These are phyloP conservation scores for Talaromyces verruculosus DNA, from an alignment of 2,329 filamentous ascomycete genomes.

Conservation along the genomic window DNA sequence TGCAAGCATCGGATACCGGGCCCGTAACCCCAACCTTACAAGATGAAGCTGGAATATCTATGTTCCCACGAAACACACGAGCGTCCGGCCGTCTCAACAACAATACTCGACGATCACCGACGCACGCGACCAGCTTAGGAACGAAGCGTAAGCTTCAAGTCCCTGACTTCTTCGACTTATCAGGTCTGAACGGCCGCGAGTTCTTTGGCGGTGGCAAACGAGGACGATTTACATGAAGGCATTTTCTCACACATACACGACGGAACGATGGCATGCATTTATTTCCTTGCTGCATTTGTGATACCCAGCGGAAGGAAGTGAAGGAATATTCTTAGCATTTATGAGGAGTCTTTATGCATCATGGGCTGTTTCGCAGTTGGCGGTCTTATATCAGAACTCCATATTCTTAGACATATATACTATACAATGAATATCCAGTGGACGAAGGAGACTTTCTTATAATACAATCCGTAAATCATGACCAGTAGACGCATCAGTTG, in stretches of 20 bases:
- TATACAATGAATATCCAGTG: constrained; percentile 1
- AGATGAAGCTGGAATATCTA: constrained; percentile 37
- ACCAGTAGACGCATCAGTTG: not conserved
- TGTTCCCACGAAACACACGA: constrained; percentile 44
- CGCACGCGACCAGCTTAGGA: constrained; percentile 41
- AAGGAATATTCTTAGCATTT: constrained; percentile 21
- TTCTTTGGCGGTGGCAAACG: constrained; percentile 49
- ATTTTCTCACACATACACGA: constrained; percentile 23
- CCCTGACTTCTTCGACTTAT: constrained; percentile 52
- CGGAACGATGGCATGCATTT: constrained; percentile 19
- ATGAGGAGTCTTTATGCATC: constrained; percentile 22
- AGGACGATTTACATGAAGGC: constrained; percentile 46
- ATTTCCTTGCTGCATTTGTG: constrained; percentile 14
- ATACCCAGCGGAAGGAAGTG: constrained; percentile 22
- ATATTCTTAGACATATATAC: constrained; percentile 19
- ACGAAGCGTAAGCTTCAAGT: constrained; percentile 51
- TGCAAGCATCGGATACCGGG: constrained; percentile 43
- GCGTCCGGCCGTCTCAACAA: constrained; percentile 42
- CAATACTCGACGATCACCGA: constrained; percentile 39
- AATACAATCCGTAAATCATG: constrained; percentile 16
- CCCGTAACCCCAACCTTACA: constrained; percentile 25
- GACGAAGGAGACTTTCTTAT: constrained; percentile 6
- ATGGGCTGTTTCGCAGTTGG: constrained; percentile 19
- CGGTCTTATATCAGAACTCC: constrained; percentile 10
- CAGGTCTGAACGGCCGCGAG: constrained; percentile 46